Conservation (phyloP, 176 grass and related monocot genomes). For the Dactylis glomerata region DNA sequence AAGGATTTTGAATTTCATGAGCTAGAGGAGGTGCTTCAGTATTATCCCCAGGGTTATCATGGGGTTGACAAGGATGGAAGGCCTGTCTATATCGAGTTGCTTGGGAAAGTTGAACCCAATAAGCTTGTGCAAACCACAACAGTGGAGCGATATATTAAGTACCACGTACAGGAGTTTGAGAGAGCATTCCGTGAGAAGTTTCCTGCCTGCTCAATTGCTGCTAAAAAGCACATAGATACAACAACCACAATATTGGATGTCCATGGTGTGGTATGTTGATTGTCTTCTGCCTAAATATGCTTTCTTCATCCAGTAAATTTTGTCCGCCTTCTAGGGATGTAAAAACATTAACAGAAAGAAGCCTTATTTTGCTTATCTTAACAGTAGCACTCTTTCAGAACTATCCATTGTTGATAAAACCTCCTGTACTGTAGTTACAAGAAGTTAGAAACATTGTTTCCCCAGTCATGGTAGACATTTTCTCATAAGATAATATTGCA, state of each 20-base stretch:
- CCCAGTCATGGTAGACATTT: not conserved
- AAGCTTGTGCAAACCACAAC: conserved; percentile 90
- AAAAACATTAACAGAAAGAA: conserved; percentile 1
- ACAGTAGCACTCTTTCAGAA: not conserved
- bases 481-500: not conserved
- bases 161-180: conserved; percentile 96
- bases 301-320: conserved; percentile 20
- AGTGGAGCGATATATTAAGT: conserved; percentile 87
- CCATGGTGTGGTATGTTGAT: conserved; percentile 84
- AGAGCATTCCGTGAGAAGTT: conserved; percentile 91
- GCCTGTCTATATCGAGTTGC: conserved; percentile 95
- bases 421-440: not conserved
- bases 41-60: conserved; percentile 97
- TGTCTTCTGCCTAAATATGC: not conserved
- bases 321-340: not conserved
- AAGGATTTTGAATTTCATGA: conserved; percentile 99
- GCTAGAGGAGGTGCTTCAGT: conserved; percentile 77
- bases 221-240: conserved; percentile 88
- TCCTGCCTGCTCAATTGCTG: conserved; percentile 82
- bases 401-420: not conserved
- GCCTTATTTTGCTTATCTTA: not conserved
- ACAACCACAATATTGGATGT: conserved; percentile 98
- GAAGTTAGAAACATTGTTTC: not conserved
- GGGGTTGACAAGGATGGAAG: conserved; percentile 92
- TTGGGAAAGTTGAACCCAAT: conserved; percentile 90